Percentiles rank a stretch among this genome's conserved stretches.
Conservation (phyloP, 208 protist species). For the Endotrypanum monterogeii region DNA sequence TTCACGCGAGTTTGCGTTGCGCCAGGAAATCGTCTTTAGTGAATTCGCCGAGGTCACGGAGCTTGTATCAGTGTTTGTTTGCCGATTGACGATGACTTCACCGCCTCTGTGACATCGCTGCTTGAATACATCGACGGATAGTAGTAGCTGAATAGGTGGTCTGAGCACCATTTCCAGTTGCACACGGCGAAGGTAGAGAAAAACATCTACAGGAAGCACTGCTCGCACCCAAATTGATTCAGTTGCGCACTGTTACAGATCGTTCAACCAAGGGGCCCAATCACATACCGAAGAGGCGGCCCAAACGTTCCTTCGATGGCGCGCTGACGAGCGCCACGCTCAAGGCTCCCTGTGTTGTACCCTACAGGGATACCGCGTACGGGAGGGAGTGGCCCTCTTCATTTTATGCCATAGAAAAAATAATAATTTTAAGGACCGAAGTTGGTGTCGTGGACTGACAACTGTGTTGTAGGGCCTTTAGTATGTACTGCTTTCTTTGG, state of each 20-base stretch:
- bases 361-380: background rate
- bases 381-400: background rate
- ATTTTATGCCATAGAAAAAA: background rate
- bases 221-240: background rate
- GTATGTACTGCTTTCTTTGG: background rate
- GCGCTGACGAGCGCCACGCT: too few relatives aligned
- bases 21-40: constrained; percentile 26
- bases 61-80: constrained; percentile 27
- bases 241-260: background rate
- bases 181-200: background rate
- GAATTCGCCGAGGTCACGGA: constrained; percentile 28
- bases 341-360: background rate
- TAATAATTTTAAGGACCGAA: background rate
- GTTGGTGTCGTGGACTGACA: background rate
- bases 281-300: background rate
- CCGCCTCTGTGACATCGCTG: background rate
- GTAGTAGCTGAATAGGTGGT: background rate
- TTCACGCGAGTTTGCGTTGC: constrained; percentile 23
- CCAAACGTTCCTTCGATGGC: background rate
- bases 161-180: background rate
- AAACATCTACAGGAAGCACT: background rate
- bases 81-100: constrained; percentile 12
- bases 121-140: background rate
- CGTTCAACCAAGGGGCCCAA: background rate
- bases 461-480: background rate